A percentile compares a stretch with the other conserved stretches of the same genome.
Conservation (phyloP, 352 stramenopile genomes). For the Phytophthora aleatoria region DNA sequence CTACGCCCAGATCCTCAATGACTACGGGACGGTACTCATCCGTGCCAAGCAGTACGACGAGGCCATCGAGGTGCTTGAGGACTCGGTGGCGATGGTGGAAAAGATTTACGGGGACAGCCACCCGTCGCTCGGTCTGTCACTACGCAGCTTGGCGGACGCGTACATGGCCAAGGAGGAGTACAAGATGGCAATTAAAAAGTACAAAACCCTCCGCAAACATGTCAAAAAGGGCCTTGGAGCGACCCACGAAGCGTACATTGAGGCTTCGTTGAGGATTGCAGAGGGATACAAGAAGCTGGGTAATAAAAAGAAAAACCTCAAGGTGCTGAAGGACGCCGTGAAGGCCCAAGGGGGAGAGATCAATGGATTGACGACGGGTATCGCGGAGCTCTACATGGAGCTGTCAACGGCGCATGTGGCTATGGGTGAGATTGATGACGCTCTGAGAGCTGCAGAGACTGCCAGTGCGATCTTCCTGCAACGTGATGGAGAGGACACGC, state of each 20-base stretch:
- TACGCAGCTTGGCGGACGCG: constrained; percentile 80
- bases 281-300: constrained; percentile 74
- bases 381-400: constrained; percentile 84
- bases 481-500: constrained; percentile 68
- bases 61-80: constrained; percentile 76
- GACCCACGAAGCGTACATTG: constrained; percentile 77
- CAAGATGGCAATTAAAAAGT: constrained; percentile 67
- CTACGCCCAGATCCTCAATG: constrained; percentile 79
- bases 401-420: constrained; percentile 56
- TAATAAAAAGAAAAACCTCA: constrained; percentile 56
- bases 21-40: constrained; percentile 80
- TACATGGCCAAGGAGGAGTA: constrained; percentile 81
- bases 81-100: constrained; percentile 73
- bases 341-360: constrained; percentile 59
- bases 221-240: constrained; percentile 65
- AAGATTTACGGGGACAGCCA: constrained; percentile 83
- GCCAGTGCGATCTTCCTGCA: constrained; percentile 61
- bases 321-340: constrained; percentile 61
- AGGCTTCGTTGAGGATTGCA: constrained; percentile 68
- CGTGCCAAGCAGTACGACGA: constrained; percentile 77
- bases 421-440: constrained; percentile 49
- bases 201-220: constrained; percentile 76
- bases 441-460: constrained; percentile 38
- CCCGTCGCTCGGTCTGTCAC: constrained; percentile 73
- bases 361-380: constrained; percentile 65